Evolutionary conservation across 2,329 filamentous ascomycete genomes (phyloP), one percentile per base, ranked within the genome.

Genomic region (Pestalotiopsis sp.): DNA sequence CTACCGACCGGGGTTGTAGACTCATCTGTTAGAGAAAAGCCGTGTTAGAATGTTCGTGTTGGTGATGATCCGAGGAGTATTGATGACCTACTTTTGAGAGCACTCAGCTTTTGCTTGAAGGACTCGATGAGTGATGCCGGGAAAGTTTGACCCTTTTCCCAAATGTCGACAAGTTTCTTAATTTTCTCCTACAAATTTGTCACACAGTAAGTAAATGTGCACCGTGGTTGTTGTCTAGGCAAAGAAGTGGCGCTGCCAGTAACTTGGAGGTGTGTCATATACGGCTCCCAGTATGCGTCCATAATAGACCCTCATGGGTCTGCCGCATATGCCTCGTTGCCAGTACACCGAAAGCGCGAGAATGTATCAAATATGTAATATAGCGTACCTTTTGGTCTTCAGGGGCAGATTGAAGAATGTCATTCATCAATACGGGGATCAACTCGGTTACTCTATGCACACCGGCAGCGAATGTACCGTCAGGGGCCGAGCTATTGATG

Each of bases 391-490:
- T 98, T 89, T 99, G 96, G 84, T 97, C 93, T 80, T 92, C 90
- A 68, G 96, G 96, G 75, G 94, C 93, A 77, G 90, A 91, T 80
- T 92, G 91, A 81, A 97, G 89, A 80, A 98, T 95, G 82, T 98
- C 95, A 88, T 93, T 94, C 92, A 99, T 97, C 83, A 99, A 85
- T 75, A 92, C 90, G 73, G 95, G 95, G 80, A 99, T 90, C 78
- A 98, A 86, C 85, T 98, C 95, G 80, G 94, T 97, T 84, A 98
- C 94, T 90, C 93, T 93, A 89, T 97, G 92, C 79, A 98, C 94
- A 77, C 95, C 96, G 76, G 95, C 95, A 79, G 94, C 94, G 87
- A 92, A 98, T 67, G 95, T 98, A 79, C 96, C 96, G 83, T 97
- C 93, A 73, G 91, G 90, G 73, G 95, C 94, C 81, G 90, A 87